phyloP scores from a whole-genome alignment of 768 basidiomycete genomes.

The Termitomyces sp. region DNA sequence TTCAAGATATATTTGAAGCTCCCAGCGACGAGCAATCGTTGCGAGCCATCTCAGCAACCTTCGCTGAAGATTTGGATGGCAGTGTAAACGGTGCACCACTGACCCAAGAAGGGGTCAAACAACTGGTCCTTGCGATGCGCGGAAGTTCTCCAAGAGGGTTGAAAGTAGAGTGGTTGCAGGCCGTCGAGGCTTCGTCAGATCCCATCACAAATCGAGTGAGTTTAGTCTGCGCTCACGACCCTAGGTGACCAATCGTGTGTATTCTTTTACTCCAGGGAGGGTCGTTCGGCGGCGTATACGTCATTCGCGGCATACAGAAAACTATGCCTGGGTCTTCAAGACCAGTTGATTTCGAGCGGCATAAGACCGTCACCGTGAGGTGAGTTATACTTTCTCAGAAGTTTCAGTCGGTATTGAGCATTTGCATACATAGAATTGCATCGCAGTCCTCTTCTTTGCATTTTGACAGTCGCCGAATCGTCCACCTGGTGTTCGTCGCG shows the following conservation, averaged over 20 bases:
- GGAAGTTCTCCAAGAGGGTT: constrained; percentile 31
- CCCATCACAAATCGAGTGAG: constrained; percentile 35
- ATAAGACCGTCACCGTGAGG: constrained; percentile 48
- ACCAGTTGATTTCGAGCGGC: constrained; percentile 37
- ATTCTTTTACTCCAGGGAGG: constrained; percentile 31
- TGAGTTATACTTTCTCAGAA: constrained; percentile 20
- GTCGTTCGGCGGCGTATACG: constrained; percentile 43
- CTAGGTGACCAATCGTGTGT: not conserved
- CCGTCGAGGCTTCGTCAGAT: constrained; percentile 39
- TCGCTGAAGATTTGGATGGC: constrained; percentile 33
- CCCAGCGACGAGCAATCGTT: constrained; percentile 34
- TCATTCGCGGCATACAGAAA: constrained; percentile 44
- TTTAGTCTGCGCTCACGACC: constrained; percentile 6
- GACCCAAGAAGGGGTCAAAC: constrained; percentile 31
- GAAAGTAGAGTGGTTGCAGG: constrained; percentile 42
- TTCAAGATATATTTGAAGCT: constrained; percentile 45
- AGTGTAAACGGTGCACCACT: constrained; percentile 40
- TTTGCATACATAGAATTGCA: constrained; percentile 28
- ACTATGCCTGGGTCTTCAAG: constrained; percentile 24
- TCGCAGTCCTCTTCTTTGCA: constrained; percentile 28
- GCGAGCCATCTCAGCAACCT: constrained; percentile 39
- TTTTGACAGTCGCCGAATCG: constrained; percentile 43
- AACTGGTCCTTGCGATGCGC: constrained; percentile 38
- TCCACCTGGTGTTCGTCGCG: constrained; percentile 43
- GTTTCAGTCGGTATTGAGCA: not conserved